phyloP scores from a whole-genome alignment of 768 basidiomycete genomes.

The Crepidotus variabilis region DNA sequence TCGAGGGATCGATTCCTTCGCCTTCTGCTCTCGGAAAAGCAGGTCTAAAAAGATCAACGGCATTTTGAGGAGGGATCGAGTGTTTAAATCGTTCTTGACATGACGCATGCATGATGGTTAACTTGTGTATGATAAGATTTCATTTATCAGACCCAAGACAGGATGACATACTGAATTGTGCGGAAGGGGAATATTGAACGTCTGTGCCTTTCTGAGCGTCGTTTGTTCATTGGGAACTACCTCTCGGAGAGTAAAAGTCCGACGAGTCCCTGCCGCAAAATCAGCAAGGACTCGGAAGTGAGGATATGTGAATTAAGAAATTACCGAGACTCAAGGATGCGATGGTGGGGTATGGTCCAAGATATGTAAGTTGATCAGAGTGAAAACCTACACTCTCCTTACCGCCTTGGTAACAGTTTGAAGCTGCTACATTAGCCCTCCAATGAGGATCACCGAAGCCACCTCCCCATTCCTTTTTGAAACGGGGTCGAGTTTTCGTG shows the following conservation, averaged over 20 bases:
- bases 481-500: slow-evolving; percentile 56
- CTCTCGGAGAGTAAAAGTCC: slow-evolving; percentile 74
- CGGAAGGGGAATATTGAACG: slow-evolving; percentile 70
- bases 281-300: neutral
- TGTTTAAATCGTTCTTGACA: slow-evolving; percentile 85
- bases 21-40: slow-evolving; percentile 34
- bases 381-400: slow-evolving; percentile 82
- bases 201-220: slow-evolving; percentile 55
- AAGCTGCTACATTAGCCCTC: slow-evolving; percentile 83
- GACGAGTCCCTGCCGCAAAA: slow-evolving; percentile 49
- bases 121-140: slow-evolving; percentile 30
- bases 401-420: slow-evolving; percentile 81
- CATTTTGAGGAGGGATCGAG: slow-evolving; percentile 65
- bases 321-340: slow-evolving; percentile 79
- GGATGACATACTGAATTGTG: slow-evolving; percentile 67
- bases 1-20: slow-evolving; percentile 42
- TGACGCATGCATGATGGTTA: slow-evolving; percentile 85
- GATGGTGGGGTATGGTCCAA: slow-evolving; percentile 83
- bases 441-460: slow-evolving; percentile 33
- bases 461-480: slow-evolving; percentile 63
- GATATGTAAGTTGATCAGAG: slow-evolving; percentile 75
- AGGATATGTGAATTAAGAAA: neutral
- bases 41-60: slow-evolving; percentile 72
- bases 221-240: slow-evolving; percentile 65
- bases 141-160: neutral